Evolutionary conservation across 2,329 filamentous ascomycete species (phyloP).

Genomic region (Exophiala xenobiotica): DNA sequence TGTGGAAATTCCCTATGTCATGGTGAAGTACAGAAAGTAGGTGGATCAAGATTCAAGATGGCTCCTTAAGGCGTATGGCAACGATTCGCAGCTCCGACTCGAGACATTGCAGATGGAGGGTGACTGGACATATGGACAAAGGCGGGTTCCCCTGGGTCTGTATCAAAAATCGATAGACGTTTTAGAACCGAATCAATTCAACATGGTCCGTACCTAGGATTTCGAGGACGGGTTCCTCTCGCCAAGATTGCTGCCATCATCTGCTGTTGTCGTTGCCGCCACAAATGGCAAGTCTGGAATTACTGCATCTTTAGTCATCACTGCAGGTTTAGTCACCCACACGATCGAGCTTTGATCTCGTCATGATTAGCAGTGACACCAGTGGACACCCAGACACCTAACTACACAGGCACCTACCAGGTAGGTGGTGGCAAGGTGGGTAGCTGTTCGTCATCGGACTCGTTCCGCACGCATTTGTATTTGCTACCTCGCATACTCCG

Average conservation of each 20-base stretch:
- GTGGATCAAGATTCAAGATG: neutral
- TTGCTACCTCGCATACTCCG: neutral
- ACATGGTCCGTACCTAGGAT: too few relatives aligned
- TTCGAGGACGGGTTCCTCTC: too few relatives aligned
- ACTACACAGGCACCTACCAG: too few relatives aligned
- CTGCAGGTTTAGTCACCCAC: conserved; percentile 12
- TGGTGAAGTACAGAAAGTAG: conserved; percentile 64
- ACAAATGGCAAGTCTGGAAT: conserved; percentile 2
- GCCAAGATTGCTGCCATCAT: neutral
- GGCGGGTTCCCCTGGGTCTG: neutral
- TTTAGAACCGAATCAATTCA: neutral
- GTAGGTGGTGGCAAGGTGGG: too few relatives aligned
- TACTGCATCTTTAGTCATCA: conserved; percentile 23
- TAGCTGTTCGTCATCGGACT: neutral
- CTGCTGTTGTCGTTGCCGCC: neutral
- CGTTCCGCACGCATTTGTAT: neutral
- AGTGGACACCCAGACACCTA: too few relatives aligned
- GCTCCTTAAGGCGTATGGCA: too few relatives aligned
- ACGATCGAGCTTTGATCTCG: neutral
- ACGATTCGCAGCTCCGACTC: too few relatives aligned
- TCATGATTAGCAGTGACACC: too few relatives aligned
- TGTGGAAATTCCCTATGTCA: conserved; percentile 95
- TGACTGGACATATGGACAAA: neutral
- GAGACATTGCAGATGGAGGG: too few relatives aligned
- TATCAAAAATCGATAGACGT: neutral